Evolutionary conservation across 2,329 filamentous ascomycete genomes (phyloP).

Genomic region (Xylaria sp.): DNA sequence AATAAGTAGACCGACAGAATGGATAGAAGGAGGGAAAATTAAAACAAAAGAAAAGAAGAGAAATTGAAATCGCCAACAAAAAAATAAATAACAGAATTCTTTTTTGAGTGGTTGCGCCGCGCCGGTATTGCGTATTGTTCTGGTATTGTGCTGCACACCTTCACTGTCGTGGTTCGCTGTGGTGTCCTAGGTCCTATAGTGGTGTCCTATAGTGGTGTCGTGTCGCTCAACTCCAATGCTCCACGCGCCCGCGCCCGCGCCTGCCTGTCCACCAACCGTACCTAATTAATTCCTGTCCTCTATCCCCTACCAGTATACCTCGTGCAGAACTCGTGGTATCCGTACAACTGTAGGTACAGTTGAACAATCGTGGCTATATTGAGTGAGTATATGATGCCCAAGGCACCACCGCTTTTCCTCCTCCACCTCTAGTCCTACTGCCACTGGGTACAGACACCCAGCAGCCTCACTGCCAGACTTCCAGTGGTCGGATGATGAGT

Average conservation of each 20-base stretch:
- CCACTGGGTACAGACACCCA: slow-evolving; percentile 18
- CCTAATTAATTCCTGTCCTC: neutral
- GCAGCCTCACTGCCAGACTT: slow-evolving; percentile 23
- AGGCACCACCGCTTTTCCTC: slow-evolving; percentile 31
- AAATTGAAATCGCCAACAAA: neutral
- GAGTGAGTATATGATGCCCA: slow-evolving; percentile 30
- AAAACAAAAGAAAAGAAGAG: neutral
- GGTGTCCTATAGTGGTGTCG: slow-evolving; percentile 1
- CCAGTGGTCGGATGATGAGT: slow-evolving; percentile 23
- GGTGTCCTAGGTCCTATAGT: neutral
- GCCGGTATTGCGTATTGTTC: neutral
- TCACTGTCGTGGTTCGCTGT: slow-evolving; percentile 3
- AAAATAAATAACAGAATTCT: slow-evolving; percentile 2
- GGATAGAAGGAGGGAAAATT: too few relatives aligned
- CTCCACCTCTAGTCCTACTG: slow-evolving; percentile 12
- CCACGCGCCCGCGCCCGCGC: neutral
- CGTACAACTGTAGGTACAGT: slow-evolving; percentile 1
- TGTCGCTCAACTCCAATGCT: slow-evolving; percentile 8
- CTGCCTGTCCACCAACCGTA: neutral
- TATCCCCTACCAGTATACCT: neutral
- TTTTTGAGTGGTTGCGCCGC: slow-evolving; percentile 11
- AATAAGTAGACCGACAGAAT: neutral
- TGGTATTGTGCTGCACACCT: neutral
- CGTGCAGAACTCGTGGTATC: neutral
- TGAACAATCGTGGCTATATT: neutral